Conservation (phyloP, 1,139 yeast species). For the Yamadazyma friedrichii region DNA sequence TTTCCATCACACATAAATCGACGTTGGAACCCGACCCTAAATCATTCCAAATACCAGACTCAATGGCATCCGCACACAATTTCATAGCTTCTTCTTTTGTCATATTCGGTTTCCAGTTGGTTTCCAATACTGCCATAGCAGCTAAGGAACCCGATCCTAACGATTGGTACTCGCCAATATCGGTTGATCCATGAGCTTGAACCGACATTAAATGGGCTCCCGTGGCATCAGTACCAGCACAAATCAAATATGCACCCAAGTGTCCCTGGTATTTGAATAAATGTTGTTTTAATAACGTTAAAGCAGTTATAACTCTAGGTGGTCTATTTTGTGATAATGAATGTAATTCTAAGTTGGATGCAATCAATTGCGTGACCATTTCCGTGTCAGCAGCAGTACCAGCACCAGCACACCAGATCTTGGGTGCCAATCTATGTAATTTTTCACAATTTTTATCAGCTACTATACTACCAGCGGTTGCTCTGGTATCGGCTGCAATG, state of each 20-base stretch:
- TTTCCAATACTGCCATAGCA: conserved; percentile 96
- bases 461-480: conserved; percentile 92
- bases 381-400: conserved; percentile 99
- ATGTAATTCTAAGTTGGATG: conserved; percentile 88
- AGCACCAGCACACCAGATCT: conserved; percentile 99
- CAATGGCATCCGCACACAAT: conserved; percentile 89
- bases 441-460: conserved; percentile 98
- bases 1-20: conserved; percentile 94
- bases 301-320: conserved; percentile 91
- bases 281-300: conserved; percentile 92
- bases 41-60: conserved; percentile 98
- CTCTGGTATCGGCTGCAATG: conserved; percentile 98
- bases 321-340: conserved; percentile 76
- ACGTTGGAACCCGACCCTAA: conserved; percentile 98
- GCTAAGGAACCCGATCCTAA: conserved; percentile 98
- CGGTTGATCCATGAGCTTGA: conserved; percentile 98
- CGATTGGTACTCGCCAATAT: conserved; percentile 88
- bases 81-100: conserved; percentile 85
- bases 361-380: conserved; percentile 89
- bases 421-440: conserved; percentile 86
- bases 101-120: conserved; percentile 78
- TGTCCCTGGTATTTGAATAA: conserved; percentile 96
- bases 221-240: conserved; percentile 95
- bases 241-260: conserved; percentile 93
- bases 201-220: conserved; percentile 91